Conservation (phyloP, 2,329 filamentous ascomycete genomes). For the Trichoderma koningiopsis region DNA sequence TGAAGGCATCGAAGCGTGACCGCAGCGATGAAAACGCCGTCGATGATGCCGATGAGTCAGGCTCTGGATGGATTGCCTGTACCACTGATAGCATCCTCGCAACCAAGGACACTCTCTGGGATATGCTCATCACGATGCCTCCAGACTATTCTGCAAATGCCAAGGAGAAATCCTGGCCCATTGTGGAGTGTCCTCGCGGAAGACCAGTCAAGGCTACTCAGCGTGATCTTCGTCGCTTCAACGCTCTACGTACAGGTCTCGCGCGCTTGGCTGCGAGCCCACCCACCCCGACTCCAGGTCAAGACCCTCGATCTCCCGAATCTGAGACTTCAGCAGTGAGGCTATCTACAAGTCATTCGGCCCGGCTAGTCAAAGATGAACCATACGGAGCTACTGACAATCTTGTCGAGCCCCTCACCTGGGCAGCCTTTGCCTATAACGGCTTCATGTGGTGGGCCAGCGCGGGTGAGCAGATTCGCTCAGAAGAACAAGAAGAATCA, state of each 20-base stretch:
- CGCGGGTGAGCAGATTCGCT: conserved; percentile 70
- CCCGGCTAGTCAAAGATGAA: conserved; percentile 39
- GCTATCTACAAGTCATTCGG: conserved; percentile 34
- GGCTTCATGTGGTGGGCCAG: conserved; percentile 92
- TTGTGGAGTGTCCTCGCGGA: conserved; percentile 67
- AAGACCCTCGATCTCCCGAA: conserved; percentile 35
- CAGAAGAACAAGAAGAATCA: conserved; percentile 61
- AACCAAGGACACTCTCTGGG: conserved; percentile 84
- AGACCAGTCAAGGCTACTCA: conserved; percentile 80
- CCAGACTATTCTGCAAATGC: conserved; percentile 60
- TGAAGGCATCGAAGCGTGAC: conserved; percentile 48
- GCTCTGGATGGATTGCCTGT: conserved; percentile 84
- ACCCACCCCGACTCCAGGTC: conserved; percentile 31
- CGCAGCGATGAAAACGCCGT: conserved; percentile 42
- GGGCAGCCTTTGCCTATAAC: conserved; percentile 76
- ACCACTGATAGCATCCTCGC: conserved; percentile 92
- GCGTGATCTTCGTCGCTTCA: conserved; percentile 81
- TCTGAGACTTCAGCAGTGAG: conserved; percentile 35
- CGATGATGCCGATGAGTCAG: conserved; percentile 54
- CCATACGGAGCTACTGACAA: conserved; percentile 54
- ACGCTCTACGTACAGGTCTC: conserved; percentile 66
- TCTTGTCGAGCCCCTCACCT: conserved; percentile 64
- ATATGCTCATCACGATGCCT: conserved; percentile 84
- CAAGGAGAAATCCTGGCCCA: conserved; percentile 70
- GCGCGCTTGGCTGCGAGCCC: conserved; percentile 44